Percentiles rank a stretch among this genome's conserved stretches.
Conservation (phyloP, 495 filamentous ascomycete species). For the Echria macrotheca region DNA sequence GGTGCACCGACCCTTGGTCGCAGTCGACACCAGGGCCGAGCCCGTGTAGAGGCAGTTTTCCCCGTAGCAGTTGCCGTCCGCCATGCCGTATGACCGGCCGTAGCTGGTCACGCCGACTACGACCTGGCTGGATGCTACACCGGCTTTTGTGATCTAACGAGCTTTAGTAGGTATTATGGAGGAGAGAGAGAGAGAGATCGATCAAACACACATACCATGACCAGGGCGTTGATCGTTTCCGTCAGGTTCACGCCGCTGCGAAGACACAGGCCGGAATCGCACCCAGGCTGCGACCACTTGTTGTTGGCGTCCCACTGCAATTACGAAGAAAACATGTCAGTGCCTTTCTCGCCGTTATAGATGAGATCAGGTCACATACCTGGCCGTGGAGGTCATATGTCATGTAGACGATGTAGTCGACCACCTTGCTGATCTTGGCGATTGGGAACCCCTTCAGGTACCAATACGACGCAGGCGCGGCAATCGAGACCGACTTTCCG, state of each 20-base stretch:
- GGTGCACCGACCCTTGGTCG: constrained; percentile 32
- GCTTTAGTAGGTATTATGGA: too few relatives aligned
- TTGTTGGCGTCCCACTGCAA: not conserved
- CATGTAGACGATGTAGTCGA: constrained; percentile 27
- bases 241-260: constrained; percentile 40
- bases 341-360: too few relatives aligned
- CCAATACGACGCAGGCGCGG: constrained; percentile 24
- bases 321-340: too few relatives aligned
- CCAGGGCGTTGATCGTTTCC: constrained; percentile 32
- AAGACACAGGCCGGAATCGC: constrained; percentile 31
- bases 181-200: too few relatives aligned
- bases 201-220: too few relatives aligned
- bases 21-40: constrained; percentile 7
- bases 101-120: constrained; percentile 26
- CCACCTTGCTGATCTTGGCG: constrained; percentile 12
- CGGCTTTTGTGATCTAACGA: constrained; percentile 48
- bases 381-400: not conserved
- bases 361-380: too few relatives aligned
- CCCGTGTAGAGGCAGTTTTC: constrained; percentile 10
- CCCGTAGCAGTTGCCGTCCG: constrained; percentile 5
- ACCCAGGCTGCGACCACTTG: not conserved
- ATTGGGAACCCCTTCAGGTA: constrained; percentile 20
- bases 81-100: constrained; percentile 24
- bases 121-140: constrained; percentile 34
- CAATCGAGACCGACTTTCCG: constrained; percentile 18